Evolutionary conservation across 768 basidiomycete species (phyloP), one percentile per base, ranked within the genome.

Genomic region (Suillus plorans): DNA sequence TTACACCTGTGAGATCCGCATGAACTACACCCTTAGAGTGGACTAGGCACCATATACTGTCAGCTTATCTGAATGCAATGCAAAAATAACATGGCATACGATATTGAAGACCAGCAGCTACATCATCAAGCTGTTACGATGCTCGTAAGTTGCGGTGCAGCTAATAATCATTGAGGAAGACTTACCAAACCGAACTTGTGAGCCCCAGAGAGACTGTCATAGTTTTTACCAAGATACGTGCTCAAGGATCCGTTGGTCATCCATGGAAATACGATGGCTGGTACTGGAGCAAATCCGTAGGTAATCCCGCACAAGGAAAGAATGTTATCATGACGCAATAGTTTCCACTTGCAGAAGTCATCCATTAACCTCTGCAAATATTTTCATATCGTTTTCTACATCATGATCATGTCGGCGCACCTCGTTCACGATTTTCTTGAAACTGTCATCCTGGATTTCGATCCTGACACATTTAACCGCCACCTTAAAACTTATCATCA

Each of bases 251-350:
- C 70, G 41, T 70, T 61, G 1, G 65, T 50, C 28, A 63, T 59
- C 68, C 70, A 67, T 1, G 70, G 70, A 53, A 57, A 71, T 13
- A 73, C 66, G 60, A 69, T 69, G 8, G 72, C 69, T 55, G 63
- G 47, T 45, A 66, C 42, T 41, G 61, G 68, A 20, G 58, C 63
- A 63, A 67, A 72, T 36, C 68, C 71, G 25, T 76, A 76, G 22
- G 73, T 71, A 4, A 73, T 76, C 14, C 80, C 80, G 58, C 71
- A 72, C 1, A 82, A 68, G 34, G 74, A 70, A 36, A 82, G 66
- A 28, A 82, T 71, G 60, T 81, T 70, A 20, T 78, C 77, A 68
- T 82, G 80, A 8, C 73, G 69, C 1, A 82, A 74, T 37, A 47
- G 55, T 56, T 22, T 37, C 55, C 36, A 56, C 36, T 56, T 56